These are phyloP conservation scores for Aechmea fasciata DNA, from an alignment of 176 grass and related monocot genomes.

Conservation along the genomic window DNA sequence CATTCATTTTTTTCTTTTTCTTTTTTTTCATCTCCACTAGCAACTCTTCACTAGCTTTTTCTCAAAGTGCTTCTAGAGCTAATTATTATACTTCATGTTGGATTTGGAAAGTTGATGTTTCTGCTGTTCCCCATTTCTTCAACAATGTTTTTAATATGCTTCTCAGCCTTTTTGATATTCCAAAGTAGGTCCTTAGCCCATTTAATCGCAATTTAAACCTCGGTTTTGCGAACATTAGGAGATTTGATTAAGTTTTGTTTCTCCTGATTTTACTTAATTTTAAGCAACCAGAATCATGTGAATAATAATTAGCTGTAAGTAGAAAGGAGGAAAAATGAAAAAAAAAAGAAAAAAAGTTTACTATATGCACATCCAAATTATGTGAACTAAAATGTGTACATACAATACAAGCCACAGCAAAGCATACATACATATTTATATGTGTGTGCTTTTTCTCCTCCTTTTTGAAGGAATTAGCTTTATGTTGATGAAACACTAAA, in stretches of 20 bases:
- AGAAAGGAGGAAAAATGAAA: too few relatives aligned
- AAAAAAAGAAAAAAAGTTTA: too few relatives aligned
- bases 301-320: too few relatives aligned
- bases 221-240: too few relatives aligned
- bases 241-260: too few relatives aligned
- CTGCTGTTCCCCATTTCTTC: not conserved
- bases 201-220: too few relatives aligned
- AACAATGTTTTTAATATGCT: not conserved
- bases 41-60: not conserved
- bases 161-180: not conserved
- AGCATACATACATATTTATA: not conserved
- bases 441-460: not conserved
- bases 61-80: not conserved
- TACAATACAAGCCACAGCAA: not conserved
- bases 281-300: too few relatives aligned
- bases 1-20: not conserved
- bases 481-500: conserved; percentile 17
- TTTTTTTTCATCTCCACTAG: not conserved
- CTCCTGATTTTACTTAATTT: too few relatives aligned
- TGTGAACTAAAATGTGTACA: not conserved
- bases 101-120: not conserved
- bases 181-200: too few relatives aligned
- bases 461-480: not conserved
- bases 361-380: too few relatives aligned
- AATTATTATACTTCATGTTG: not conserved